Evolutionary conservation across 768 basidiomycete species (phyloP).

Genomic region (Calocybe cyanea): DNA sequence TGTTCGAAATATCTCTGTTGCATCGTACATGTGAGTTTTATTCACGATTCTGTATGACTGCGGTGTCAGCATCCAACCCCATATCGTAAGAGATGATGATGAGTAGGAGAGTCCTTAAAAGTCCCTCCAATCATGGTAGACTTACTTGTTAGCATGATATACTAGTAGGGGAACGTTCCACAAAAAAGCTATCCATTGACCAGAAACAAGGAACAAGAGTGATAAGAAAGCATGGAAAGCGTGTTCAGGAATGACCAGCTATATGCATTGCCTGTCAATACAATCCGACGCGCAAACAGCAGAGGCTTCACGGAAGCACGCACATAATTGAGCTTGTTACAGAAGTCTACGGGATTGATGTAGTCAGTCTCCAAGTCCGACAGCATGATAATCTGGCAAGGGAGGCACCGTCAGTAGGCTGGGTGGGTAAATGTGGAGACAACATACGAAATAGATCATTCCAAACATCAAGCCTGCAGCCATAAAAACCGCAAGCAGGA

Average conservation of each 20-base stretch:
- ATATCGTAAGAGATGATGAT: not conserved
- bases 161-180: conserved; percentile 85
- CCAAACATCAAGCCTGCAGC: conserved; percentile 94
- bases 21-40: conserved; percentile 97
- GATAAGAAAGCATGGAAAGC: conserved; percentile 90
- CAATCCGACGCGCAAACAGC: not conserved
- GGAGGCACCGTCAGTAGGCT: too few relatives aligned
- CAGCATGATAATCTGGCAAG: conserved; percentile 95
- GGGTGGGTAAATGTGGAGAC: too few relatives aligned
- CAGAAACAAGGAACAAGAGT: conserved; percentile 82
- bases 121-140: conserved; percentile 6
- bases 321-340: conserved; percentile 98
- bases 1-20: conserved; percentile 99
- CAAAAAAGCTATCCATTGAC: conserved; percentile 94
- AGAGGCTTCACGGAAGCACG: conserved; percentile 18
- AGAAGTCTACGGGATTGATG: conserved; percentile 99
- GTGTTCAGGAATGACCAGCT: conserved; percentile 99
- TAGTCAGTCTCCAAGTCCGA: conserved; percentile 99
- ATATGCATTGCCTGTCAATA: not conserved
- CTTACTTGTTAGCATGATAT: conserved; percentile 94
- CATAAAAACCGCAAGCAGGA: conserved; percentile 93
- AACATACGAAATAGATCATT: conserved; percentile 95
- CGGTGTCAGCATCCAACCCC: not conserved
- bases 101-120: too few relatives aligned
- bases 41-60: conserved; percentile 65